phyloP scores from a whole-genome alignment of 78 protist species.

The Dictyostelium brefeldianum region DNA sequence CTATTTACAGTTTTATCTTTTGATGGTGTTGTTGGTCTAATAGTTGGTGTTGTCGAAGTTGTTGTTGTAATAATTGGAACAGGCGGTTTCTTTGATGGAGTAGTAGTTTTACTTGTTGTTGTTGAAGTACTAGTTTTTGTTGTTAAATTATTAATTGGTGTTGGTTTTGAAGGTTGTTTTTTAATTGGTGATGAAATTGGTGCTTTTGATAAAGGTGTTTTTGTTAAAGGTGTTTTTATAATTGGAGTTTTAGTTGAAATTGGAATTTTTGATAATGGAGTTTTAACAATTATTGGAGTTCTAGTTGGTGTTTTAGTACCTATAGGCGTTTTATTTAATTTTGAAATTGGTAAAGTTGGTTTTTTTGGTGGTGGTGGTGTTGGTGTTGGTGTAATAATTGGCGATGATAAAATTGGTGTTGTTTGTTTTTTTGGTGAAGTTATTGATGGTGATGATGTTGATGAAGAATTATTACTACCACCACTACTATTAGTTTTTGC shows the following conservation, averaged over 20 bases:
- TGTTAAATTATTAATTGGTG: background rate
- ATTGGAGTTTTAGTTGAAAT: background rate
- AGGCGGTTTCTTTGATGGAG: background rate
- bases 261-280: background rate
- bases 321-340: background rate
- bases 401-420: background rate
- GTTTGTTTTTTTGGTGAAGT: background rate
- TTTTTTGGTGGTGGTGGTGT: background rate
- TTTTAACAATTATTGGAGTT: slow-evolving; percentile 2
- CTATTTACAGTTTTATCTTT: background rate
- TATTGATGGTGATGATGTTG: background rate
- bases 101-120: background rate
- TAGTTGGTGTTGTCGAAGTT: background rate
- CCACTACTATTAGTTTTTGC: slow-evolving; percentile 15
- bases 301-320: background rate
- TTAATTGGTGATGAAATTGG: background rate
- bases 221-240: background rate
- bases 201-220: background rate
- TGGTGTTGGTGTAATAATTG: background rate
- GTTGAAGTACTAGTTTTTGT: background rate
- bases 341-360: background rate
- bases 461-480: background rate
- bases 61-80: background rate
- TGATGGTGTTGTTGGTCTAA: slow-evolving; percentile 22
- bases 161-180: background rate